phyloP scores from a whole-genome alignment of 345 rosid species.

The Acer campestre region DNA sequence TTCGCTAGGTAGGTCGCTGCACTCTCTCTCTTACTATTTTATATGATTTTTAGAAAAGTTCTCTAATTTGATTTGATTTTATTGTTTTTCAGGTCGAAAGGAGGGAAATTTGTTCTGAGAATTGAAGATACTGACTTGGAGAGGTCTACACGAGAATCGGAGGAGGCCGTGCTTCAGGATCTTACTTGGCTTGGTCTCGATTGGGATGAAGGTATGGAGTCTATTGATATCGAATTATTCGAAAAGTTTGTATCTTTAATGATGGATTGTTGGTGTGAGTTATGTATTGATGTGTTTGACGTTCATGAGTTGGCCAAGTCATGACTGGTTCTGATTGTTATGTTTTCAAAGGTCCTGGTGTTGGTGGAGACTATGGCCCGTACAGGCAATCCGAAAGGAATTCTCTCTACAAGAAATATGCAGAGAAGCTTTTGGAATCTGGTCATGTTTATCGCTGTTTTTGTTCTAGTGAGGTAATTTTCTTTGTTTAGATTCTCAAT shows the following conservation, averaged over 20 bases:
- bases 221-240: background rate
- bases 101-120: constrained; percentile 87
- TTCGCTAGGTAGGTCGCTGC: constrained; percentile 64
- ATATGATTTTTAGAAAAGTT: background rate
- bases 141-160: constrained; percentile 90
- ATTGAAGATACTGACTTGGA: constrained; percentile 94
- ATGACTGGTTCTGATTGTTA: background rate
- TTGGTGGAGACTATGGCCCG: constrained; percentile 85
- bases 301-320: background rate
- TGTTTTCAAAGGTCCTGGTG: constrained; percentile 59
- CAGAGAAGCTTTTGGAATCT: constrained; percentile 76
- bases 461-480: constrained; percentile 76
- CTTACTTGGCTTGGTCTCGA: constrained; percentile 91
- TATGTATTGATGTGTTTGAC: background rate
- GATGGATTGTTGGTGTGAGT: constrained; percentile 1
- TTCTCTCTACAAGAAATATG: constrained; percentile 72
- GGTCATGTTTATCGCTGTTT: constrained; percentile 92
- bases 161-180: constrained; percentile 88
- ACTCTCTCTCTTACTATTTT: background rate
- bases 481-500: background rate
- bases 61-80: background rate
- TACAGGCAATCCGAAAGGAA: constrained; percentile 94
- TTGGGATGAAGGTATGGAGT: constrained; percentile 84
- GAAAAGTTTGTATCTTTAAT: background rate
- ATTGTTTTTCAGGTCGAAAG: constrained; percentile 64